Evolutionary conservation across 2,329 filamentous ascomycete species (phyloP).

Genomic region (Metarhizium guizhouense): DNA sequence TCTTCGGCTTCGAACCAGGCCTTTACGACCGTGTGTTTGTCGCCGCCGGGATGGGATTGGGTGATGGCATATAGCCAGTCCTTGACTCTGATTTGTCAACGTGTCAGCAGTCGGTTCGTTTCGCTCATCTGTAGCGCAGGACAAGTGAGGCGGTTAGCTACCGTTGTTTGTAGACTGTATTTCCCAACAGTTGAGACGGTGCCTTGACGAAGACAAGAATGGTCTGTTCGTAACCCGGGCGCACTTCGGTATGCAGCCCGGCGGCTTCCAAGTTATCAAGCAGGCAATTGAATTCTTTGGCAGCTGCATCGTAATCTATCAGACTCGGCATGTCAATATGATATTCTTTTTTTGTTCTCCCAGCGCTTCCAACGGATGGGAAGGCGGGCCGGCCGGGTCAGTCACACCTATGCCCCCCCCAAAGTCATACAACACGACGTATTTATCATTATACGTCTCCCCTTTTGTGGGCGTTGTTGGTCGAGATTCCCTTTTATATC

Average conservation of each 20-base stretch:
- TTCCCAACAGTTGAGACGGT: constrained; percentile 52
- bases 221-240: constrained; percentile 58
- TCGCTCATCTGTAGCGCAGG: background rate
- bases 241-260: constrained; percentile 62
- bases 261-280: constrained; percentile 51
- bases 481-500: background rate
- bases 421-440: constrained; percentile 31
- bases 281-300: constrained; percentile 32
- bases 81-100: constrained; percentile 43
- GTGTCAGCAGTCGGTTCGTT: background rate
- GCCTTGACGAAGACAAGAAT: constrained; percentile 59
- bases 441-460: constrained; percentile 15
- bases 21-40: constrained; percentile 43
- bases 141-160: constrained; percentile 16
- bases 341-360: background rate
- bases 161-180: constrained; percentile 60
- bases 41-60: constrained; percentile 49
- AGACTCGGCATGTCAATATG: background rate
- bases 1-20: constrained; percentile 53
- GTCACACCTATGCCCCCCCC: constrained; percentile 19
- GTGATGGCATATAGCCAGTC: constrained; percentile 69
- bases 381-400: background rate
- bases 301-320: constrained; percentile 24
- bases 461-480: background rate
- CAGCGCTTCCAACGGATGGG: background rate